phyloP scores from a whole-genome alignment of 2,329 filamentous ascomycete genomes.

The Curvularia sp. region DNA sequence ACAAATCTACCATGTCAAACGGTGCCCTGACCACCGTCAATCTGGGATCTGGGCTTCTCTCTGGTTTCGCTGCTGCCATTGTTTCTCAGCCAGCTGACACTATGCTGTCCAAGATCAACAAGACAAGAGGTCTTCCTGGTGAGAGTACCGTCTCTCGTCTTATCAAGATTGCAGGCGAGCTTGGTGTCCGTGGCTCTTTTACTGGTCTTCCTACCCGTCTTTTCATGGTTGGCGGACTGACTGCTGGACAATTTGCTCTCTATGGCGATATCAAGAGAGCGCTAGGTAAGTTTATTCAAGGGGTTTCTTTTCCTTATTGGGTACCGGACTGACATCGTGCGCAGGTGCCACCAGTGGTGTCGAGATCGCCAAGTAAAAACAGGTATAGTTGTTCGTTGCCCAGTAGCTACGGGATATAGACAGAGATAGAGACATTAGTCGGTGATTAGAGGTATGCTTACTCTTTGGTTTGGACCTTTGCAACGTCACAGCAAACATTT shows the following conservation, averaged over 20 bases:
- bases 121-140: conserved; percentile 85
- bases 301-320: neutral
- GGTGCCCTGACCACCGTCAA: conserved; percentile 79
- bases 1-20: conserved; percentile 74
- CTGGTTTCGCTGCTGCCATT: conserved; percentile 84
- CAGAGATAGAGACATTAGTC: neutral
- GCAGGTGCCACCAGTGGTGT: conserved; percentile 73
- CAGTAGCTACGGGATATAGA: neutral
- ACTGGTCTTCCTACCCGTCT: conserved; percentile 80
- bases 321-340: neutral
- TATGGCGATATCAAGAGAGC: conserved; percentile 63
- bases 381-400: neutral
- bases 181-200: conserved; percentile 80
- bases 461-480: neutral
- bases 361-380: conserved; percentile 34
- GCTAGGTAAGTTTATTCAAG: conserved; percentile 17
- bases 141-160: conserved; percentile 81
- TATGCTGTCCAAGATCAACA: conserved; percentile 96
- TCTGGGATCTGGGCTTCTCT: conserved; percentile 83
- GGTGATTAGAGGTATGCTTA: neutral
- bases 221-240: conserved; percentile 72
- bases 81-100: conserved; percentile 91
- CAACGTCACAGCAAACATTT: neutral
- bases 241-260: conserved; percentile 76
- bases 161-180: conserved; percentile 86